Conservation (phyloP, 768 basidiomycete species). For the Glaciozyma martinii region DNA sequence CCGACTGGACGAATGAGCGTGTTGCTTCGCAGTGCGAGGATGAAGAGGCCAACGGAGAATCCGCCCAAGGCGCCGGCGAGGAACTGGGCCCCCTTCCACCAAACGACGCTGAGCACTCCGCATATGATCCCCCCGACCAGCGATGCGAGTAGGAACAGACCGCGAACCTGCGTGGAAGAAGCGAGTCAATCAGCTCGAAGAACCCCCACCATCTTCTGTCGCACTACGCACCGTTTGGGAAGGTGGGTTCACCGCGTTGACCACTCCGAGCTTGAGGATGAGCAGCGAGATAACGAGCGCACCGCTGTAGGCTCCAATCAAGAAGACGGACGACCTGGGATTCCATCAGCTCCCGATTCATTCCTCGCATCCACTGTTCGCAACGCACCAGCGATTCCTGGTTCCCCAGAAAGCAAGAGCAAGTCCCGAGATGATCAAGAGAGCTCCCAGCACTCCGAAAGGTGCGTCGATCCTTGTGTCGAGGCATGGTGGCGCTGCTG, state of each 20-base stretch:
- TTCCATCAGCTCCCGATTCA: not conserved
- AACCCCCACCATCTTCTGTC: not conserved
- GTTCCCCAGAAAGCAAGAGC: slow-evolving; percentile 87
- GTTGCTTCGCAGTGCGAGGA: slow-evolving; percentile 74
- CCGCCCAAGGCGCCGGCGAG: slow-evolving; percentile 66
- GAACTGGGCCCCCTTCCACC: slow-evolving; percentile 82
- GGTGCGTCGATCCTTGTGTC: slow-evolving; percentile 11
- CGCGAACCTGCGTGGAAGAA: slow-evolving; percentile 53
- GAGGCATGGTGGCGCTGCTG: not conserved
- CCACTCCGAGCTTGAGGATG: slow-evolving; percentile 77
- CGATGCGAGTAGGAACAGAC: slow-evolving; percentile 78
- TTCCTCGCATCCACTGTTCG: slow-evolving; percentile 34
- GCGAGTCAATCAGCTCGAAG: no score
- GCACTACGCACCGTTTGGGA: slow-evolving; percentile 44
- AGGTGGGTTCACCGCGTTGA: slow-evolving; percentile 70
- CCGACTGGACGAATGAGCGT: slow-evolving; percentile 70
- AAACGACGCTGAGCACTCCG: slow-evolving; percentile 79
- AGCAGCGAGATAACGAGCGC: slow-evolving; percentile 77
- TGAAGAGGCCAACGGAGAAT: slow-evolving; percentile 74
- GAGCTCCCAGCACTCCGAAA: slow-evolving; percentile 43
- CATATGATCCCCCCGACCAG: slow-evolving; percentile 72
- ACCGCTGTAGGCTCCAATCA: slow-evolving; percentile 82
- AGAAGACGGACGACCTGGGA: slow-evolving; percentile 54
- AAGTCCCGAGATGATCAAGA: slow-evolving; percentile 80
- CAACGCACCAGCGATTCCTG: slow-evolving; percentile 80